These are phyloP conservation scores for Dalbergia oliveri DNA, from an alignment of 306 rosid genomes.

Conservation along the genomic window DNA sequence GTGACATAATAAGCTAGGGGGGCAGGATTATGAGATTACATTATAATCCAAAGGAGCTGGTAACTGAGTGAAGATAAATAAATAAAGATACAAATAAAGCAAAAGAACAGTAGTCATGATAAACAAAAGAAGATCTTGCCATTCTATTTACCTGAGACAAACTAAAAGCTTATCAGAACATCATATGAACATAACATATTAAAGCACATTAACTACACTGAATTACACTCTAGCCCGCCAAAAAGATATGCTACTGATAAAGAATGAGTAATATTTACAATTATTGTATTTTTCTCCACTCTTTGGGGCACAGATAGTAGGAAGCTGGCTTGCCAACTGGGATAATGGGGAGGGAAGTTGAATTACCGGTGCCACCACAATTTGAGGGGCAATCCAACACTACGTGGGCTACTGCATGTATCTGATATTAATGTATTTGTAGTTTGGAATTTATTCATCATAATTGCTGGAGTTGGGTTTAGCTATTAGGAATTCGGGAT, in stretches of 20 bases:
- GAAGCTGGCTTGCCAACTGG: neutral
- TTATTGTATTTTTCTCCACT: too few relatives aligned
- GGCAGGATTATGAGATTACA: neutral
- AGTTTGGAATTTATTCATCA: slow-evolving; percentile 3
- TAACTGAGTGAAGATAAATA: neutral
- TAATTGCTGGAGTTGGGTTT: neutral
- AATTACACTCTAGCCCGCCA: neutral
- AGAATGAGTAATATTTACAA: slow-evolving; percentile 6
- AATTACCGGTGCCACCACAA: neutral
- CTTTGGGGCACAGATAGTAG: neutral
- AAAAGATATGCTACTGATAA: neutral
- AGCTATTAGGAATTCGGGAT: neutral
- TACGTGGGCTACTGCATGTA: neutral
- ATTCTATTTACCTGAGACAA: neutral
- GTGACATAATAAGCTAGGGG: neutral
- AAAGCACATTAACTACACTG: neutral
- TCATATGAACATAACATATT: slow-evolving; percentile 14
- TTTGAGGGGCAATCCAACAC: neutral
- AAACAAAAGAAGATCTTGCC: neutral
- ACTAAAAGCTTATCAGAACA: slow-evolving; percentile 33
- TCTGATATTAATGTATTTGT: neutral
- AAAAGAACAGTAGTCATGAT: neutral
- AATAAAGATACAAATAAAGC: neutral
- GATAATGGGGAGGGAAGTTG: neutral
- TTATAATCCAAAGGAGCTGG: neutral